Base-by-base conservation (phyloP, 371 early-diverging fungal genomes). In the Phascolomyces articulosus region DNA sequence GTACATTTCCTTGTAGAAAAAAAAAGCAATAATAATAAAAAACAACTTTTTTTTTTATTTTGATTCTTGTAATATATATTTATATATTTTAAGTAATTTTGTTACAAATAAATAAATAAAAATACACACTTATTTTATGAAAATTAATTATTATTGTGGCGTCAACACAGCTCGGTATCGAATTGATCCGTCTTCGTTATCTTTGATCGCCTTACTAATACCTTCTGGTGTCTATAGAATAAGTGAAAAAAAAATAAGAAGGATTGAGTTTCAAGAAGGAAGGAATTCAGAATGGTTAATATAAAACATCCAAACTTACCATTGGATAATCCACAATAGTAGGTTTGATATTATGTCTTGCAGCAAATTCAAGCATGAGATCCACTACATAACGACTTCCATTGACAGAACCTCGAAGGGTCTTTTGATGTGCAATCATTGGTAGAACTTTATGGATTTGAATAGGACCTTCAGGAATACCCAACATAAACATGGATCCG, bases 401-500 rank as follows among this genome's bases (percentile, higher is more conserved):
- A 3, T 80, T 68, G 38, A 82, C 48, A n/a, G 75, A 67, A 9
- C 81, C 83, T n/a, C 59, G 72, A 4, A 82, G 61, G 21, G 63
- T 61, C 15, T 62, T 60, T 60, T 73, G 71, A 2, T 62, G 41
- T 16, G 49, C 64, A 40, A 86, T 62, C n/a, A 84, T 47, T 6
- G 67, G 47, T 15, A 70, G 11, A 0, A 67, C 27, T 7, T 68
- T 48, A 20, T 69, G 60, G 8, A 78, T 65, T 16, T 68, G 40
- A 23, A 78, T 60, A 26, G 73, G 59, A 6, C 55, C 55, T 23
- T 78, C 73, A 18, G 87, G 80, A 18, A 86, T 53, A 38, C 88
- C 88, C 57, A 90, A 72, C 44, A 87, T 65, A 64, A 79, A 72
- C 31, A 88, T 66, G 4, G 71, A 71, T 1, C 89, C 87, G 26